phyloP scores from a whole-genome alignment of 2,329 filamentous ascomycete species.

The Bimuria novae-zelandiae region DNA sequence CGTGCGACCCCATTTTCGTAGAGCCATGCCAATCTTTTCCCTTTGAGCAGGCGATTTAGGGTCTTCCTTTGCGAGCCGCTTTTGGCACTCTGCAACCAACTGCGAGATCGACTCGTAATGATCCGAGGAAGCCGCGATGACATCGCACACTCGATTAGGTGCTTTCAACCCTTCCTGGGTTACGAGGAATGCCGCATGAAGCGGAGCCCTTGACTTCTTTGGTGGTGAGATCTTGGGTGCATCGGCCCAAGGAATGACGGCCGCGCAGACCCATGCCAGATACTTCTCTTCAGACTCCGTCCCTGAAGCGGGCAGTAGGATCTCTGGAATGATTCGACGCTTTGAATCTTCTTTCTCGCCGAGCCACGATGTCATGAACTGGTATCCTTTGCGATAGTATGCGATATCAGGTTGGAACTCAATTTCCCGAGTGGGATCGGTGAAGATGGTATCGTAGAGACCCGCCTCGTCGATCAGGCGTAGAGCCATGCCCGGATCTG shows the following conservation, averaged over 20 bases:
- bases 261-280: constrained; percentile 75
- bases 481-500: constrained; percentile 65
- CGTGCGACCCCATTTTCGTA: constrained; percentile 71
- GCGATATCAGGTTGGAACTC: constrained; percentile 60
- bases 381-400: constrained; percentile 68
- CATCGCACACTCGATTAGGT: constrained; percentile 73
- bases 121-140: constrained; percentile 68
- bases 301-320: constrained; percentile 65
- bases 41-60: constrained; percentile 48
- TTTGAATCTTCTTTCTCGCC: constrained; percentile 8
- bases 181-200: constrained; percentile 61
- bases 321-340: constrained; percentile 49
- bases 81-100: constrained; percentile 59
- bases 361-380: constrained; percentile 54
- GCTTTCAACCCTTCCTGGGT: constrained; percentile 79
- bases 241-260: constrained; percentile 74
- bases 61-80: constrained; percentile 49
- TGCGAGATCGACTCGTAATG: constrained; percentile 66
- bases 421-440: constrained; percentile 63
- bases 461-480: constrained; percentile 61
- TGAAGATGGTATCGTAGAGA: constrained; percentile 76
- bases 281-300: constrained; percentile 71
- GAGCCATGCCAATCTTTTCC: constrained; percentile 73
- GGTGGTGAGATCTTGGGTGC: constrained; percentile 57
- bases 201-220: constrained; percentile 35